Conservation (phyloP, 306 rosid species). For the Pterocarpus macrocarpus region DNA sequence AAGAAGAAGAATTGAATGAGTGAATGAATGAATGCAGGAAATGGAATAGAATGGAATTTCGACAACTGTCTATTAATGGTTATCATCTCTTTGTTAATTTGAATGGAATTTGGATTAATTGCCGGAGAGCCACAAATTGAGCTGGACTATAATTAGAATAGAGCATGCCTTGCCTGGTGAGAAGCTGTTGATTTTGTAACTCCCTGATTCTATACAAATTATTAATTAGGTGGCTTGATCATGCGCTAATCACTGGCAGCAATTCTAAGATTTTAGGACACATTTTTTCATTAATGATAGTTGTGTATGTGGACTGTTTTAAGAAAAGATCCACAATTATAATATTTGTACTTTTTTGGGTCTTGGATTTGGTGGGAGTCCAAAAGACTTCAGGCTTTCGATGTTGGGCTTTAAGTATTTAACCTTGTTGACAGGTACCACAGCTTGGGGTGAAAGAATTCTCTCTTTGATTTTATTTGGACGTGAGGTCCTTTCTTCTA, state of each 20-base stretch:
- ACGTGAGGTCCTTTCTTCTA: too few species aligned
- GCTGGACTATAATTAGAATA: slow-evolving; percentile 49
- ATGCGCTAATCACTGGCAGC: too few species aligned
- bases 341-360: not conserved
- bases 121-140: slow-evolving; percentile 42
- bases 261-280: too few species aligned
- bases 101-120: slow-evolving; percentile 36
- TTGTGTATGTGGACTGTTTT: too few species aligned
- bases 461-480: too few species aligned
- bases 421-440: not conserved
- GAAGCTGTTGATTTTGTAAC: not conserved
- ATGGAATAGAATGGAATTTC: slow-evolving; percentile 12
- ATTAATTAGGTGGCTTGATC: not conserved
- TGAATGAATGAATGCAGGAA: slow-evolving; percentile 5
- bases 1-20: not conserved
- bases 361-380: not conserved
- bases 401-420: not conserved
- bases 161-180: not conserved
- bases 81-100: slow-evolving; percentile 23
- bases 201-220: not conserved
- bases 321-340: not conserved
- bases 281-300: too few species aligned
- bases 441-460: too few species aligned
- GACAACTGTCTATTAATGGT: slow-evolving; percentile 21
- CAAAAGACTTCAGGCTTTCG: not conserved